phyloP scores from a whole-genome alignment of 2,329 filamentous ascomycete genomes.

The Trichophyton mentagrophytes region DNA sequence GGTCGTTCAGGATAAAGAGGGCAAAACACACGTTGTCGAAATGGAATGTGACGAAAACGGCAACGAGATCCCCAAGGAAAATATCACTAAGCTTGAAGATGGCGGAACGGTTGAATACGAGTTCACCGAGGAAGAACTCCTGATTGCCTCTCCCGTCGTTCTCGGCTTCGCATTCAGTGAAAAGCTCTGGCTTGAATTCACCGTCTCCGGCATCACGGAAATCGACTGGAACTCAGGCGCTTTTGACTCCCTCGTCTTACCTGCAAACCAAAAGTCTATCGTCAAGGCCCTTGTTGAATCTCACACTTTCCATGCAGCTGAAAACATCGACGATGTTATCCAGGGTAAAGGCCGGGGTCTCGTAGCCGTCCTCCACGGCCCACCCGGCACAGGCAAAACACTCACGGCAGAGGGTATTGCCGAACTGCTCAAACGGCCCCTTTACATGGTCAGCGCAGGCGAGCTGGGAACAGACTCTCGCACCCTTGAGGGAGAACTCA shows the following conservation, averaged over 20 bases:
- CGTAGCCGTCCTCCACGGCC: constrained; percentile 69
- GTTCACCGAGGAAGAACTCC: constrained; percentile 70
- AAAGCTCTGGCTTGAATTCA: constrained; percentile 83
- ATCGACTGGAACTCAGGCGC: constrained; percentile 76
- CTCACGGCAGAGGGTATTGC: constrained; percentile 78
- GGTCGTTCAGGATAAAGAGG: constrained; percentile 42
- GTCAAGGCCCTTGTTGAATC: constrained; percentile 73
- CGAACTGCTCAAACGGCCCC: constrained; percentile 64
- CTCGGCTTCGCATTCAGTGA: constrained; percentile 78
- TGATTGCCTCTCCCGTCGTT: constrained; percentile 72
- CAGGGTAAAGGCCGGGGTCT: constrained; percentile 78
- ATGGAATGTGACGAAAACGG: constrained; percentile 45
- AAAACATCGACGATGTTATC: constrained; percentile 72
- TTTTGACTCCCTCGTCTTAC: constrained; percentile 68
- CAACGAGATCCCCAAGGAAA: constrained; percentile 42
- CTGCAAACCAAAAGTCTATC: constrained; percentile 49
- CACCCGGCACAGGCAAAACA: constrained; percentile 79
- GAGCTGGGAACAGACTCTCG: constrained; percentile 69
- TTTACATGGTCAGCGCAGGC: constrained; percentile 73
- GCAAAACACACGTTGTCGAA: constrained; percentile 39
- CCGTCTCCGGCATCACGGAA: constrained; percentile 62
- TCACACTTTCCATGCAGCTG: constrained; percentile 67
- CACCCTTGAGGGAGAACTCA: constrained; percentile 61
- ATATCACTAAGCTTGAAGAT: constrained; percentile 43
- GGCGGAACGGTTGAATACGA: constrained; percentile 31